Percentiles rank a stretch among this genome's conserved stretches.
Evolutionary conservation across 129 eudicot species (phyloP).

Genomic region (Ambrosia artemisiifolia): DNA sequence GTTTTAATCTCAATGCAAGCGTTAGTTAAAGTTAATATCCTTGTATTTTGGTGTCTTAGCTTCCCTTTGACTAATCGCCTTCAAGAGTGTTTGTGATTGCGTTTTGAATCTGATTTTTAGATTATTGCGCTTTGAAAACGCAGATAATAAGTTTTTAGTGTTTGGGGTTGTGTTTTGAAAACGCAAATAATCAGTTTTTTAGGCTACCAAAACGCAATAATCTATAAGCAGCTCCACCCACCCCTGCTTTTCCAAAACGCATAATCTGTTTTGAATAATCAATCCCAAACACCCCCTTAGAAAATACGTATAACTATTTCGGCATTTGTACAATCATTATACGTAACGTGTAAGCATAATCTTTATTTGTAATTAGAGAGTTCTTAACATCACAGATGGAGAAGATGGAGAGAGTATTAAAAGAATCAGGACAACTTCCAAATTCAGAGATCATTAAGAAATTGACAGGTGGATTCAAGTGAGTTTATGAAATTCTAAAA

Average conservation of each 20-base stretch:
- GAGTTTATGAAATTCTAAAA: conserved; percentile 10
- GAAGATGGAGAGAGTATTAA: conserved; percentile 63
- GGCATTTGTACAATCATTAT: neutral
- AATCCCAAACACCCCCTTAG: neutral
- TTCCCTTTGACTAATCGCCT: no score
- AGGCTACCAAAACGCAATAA: no score
- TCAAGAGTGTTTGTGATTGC: no score
- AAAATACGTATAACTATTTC: neutral
- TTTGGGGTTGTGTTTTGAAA: no score
- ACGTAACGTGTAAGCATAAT: neutral
- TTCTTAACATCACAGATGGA: conserved; percentile 42
- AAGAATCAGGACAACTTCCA: conserved; percentile 37
- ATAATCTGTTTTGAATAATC: no score
- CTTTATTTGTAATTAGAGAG: conserved; percentile 2
- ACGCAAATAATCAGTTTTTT: no score
- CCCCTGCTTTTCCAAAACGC: no score
- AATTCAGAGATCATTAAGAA: conserved; percentile 42
- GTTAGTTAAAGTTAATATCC: conserved; percentile 13
- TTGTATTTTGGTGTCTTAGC: conserved; percentile 5
- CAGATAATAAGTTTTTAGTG: no score
- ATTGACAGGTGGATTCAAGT: conserved; percentile 62
- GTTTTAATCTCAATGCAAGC: neutral
- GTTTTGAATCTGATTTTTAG: no score
- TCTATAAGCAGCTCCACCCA: no score
- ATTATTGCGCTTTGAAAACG: no score